phyloP scores from a whole-genome alignment of 805 yeast genomes.

The Cyberlindnera subsufficiens region DNA sequence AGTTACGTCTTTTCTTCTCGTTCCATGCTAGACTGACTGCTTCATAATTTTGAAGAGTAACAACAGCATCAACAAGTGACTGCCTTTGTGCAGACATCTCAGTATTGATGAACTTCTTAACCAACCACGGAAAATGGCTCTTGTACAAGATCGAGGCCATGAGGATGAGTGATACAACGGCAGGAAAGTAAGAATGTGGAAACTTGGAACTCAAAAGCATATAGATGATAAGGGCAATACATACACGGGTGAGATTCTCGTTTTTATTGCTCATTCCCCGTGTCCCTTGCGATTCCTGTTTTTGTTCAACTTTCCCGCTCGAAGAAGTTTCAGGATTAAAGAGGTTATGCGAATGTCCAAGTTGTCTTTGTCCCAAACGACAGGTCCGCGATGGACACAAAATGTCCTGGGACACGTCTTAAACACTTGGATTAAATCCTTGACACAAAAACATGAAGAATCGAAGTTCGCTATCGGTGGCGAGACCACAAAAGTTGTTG shows the following conservation, averaged over 20 bases:
- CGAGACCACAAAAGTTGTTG: no score
- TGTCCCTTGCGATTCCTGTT: no score
- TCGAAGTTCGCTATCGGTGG: no score
- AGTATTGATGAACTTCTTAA: slow-evolving; percentile 16
- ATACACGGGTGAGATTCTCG: slow-evolving; percentile 17
- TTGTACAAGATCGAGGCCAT: slow-evolving; percentile 25
- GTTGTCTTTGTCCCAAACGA: not conserved
- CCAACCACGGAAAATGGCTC: slow-evolving; percentile 18
- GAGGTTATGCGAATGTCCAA: no score
- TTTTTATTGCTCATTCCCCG: not conserved
- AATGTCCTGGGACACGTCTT: no score
- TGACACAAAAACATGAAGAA: no score
- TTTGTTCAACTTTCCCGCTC: no score
- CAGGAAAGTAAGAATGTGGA: slow-evolving; percentile 22
- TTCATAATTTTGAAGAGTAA: slow-evolving; percentile 41
- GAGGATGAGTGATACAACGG: slow-evolving; percentile 21
- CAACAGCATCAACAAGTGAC: slow-evolving; percentile 33
- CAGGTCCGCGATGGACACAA: no score
- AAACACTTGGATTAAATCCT: no score
- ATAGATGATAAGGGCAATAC: slow-evolving; percentile 25
- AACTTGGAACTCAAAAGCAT: slow-evolving; percentile 19
- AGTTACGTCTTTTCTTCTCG: slow-evolving; percentile 36
- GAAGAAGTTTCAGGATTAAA: no score
- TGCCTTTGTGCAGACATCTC: slow-evolving; percentile 19
- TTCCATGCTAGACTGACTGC: slow-evolving; percentile 36